Conservation (phyloP, 2,329 filamentous ascomycete species). For the Pseudocercospora fuligena region DNA sequence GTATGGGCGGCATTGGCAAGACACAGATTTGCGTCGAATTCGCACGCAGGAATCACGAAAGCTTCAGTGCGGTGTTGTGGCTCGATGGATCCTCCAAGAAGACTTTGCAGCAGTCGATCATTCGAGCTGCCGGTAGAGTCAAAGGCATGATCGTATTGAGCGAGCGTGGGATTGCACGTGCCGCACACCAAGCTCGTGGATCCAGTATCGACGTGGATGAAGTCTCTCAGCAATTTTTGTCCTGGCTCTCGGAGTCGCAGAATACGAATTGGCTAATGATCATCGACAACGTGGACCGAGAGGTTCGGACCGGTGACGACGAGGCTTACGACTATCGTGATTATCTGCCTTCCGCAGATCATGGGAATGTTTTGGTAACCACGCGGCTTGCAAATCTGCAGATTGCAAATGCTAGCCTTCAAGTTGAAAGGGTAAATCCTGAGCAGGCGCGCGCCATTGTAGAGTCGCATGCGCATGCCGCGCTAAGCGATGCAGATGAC, state of each 20-base stretch:
- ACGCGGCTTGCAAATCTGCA: slow-evolving; percentile 28
- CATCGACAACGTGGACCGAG: slow-evolving; percentile 43
- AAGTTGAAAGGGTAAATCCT: slow-evolving; percentile 24
- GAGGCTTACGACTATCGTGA: slow-evolving; percentile 31
- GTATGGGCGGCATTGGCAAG: slow-evolving; percentile 39
- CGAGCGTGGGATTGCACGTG: no score
- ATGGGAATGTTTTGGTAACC: slow-evolving; percentile 40
- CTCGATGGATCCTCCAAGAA: background rate
- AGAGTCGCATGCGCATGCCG: slow-evolving; percentile 29
- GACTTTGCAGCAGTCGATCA: background rate
- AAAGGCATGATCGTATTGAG: background rate
- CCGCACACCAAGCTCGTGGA: background rate
- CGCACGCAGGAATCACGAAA: background rate
- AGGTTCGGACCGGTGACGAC: slow-evolving; percentile 18
- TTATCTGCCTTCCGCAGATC: slow-evolving; percentile 27
- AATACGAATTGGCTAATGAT: slow-evolving; percentile 41
- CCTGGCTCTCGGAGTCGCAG: slow-evolving; percentile 1
- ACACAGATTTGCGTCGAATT: slow-evolving; percentile 32
- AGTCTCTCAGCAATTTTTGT: background rate
- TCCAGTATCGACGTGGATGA: background rate
- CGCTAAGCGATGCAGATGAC: background rate
- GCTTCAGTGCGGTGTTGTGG: background rate
- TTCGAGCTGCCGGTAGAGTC: background rate
- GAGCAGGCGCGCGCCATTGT: slow-evolving; percentile 37
- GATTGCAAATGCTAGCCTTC: background rate